These are phyloP conservation scores for Artemisia argyi DNA, from an alignment of 129 eudicot genomes.

Conservation along the genomic window DNA sequence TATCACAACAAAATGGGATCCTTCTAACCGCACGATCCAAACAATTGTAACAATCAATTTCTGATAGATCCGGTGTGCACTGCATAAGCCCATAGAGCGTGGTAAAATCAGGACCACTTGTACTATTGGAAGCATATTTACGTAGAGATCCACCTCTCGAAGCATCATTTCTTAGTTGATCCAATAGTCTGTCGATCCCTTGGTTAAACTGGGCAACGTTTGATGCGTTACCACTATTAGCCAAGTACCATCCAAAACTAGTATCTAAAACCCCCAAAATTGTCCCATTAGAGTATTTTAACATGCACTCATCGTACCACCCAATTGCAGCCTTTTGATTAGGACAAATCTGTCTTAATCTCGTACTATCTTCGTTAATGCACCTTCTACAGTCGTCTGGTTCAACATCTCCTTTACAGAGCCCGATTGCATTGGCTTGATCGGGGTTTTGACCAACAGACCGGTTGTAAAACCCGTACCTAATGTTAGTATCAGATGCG, in stretches of 20 bases:
- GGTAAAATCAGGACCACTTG: not conserved
- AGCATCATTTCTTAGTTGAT: slow-evolving; percentile 28
- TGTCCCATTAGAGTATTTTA: slow-evolving; percentile 41
- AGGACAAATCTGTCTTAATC: slow-evolving; percentile 26
- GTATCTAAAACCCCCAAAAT: slow-evolving; percentile 24
- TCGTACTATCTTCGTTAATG: slow-evolving; percentile 9
- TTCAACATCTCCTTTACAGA: slow-evolving; percentile 56
- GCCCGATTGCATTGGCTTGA: slow-evolving; percentile 38
- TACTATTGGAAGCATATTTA: slow-evolving; percentile 37
- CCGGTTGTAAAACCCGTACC: slow-evolving; percentile 32
- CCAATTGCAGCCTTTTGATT: slow-evolving; percentile 29
- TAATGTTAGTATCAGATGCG: slow-evolving; percentile 13
- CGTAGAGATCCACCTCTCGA: slow-evolving; percentile 38
- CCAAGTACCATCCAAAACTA: not conserved
- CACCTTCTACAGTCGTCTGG: slow-evolving; percentile 32
- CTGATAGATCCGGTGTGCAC: slow-evolving; percentile 40
- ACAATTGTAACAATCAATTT: slow-evolving; percentile 22
- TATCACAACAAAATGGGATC: slow-evolving; percentile 15
- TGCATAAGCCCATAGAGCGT: slow-evolving; percentile 34
- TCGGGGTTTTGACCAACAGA: slow-evolving; percentile 31
- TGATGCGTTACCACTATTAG: not conserved
- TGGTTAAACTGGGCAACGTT: slow-evolving; percentile 22
- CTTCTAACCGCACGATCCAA: not conserved
- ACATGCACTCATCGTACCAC: slow-evolving; percentile 33
- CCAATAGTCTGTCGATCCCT: slow-evolving; percentile 12